Evolutionary conservation across 106 monocot genomes (phyloP).

Genomic region (Hemerocallis citrina): DNA sequence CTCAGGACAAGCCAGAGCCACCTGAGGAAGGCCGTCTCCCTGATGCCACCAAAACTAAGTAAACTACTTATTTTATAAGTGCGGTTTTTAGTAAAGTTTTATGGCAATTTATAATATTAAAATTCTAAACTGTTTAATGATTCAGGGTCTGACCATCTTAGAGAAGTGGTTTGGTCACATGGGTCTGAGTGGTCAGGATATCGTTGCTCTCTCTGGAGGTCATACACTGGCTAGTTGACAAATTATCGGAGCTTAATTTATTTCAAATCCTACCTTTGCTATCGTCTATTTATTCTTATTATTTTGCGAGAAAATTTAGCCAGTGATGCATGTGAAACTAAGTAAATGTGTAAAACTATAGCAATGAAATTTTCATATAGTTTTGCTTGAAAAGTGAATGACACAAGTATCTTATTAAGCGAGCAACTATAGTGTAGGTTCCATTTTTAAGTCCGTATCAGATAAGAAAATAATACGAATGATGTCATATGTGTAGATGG

Average conservation of each 20-base stretch:
- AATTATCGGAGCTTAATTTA: too few species aligned
- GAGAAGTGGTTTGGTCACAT: slow-evolving; percentile 76
- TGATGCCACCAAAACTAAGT: slow-evolving; percentile 69
- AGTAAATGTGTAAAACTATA: too few species aligned
- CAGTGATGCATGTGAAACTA: too few species aligned
- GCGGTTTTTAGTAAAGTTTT: not conserved
- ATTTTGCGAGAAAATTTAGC: too few species aligned
- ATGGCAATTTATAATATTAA: too few species aligned
- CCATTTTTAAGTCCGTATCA: too few species aligned
- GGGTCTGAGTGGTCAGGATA: slow-evolving; percentile 87
- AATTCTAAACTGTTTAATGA: not conserved
- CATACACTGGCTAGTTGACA: slow-evolving; percentile 71
- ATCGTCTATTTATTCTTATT: too few species aligned
- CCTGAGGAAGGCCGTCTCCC: slow-evolving; percentile 73
- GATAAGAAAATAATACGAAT: too few species aligned
- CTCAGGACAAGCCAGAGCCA: slow-evolving; percentile 61
- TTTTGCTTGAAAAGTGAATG: slow-evolving; percentile 1
- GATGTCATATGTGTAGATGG: too few species aligned
- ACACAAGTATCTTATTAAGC: too few species aligned
- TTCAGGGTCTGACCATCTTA: slow-evolving; percentile 77
- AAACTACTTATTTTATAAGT: not conserved
- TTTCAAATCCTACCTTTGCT: too few species aligned
- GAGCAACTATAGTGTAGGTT: too few species aligned
- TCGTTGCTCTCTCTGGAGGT: slow-evolving; percentile 89
- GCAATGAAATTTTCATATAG: not conserved